These are phyloP conservation scores for Powellomyces hirtus DNA, from an alignment of 192 early-diverging fungal genomes.

Conservation along the genomic window DNA sequence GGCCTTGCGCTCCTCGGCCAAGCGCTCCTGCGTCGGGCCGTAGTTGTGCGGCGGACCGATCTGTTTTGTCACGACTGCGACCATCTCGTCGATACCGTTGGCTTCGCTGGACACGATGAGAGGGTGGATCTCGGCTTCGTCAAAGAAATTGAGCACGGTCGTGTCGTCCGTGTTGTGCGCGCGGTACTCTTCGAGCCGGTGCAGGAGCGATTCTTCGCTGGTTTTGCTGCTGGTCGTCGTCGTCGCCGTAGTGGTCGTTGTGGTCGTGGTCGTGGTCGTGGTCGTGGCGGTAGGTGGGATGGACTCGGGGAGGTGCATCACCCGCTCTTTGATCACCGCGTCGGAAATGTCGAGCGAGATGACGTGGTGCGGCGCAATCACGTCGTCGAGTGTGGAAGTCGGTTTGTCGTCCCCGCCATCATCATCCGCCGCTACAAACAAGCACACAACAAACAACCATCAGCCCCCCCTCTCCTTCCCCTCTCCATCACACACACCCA, in stretches of 20 bases:
- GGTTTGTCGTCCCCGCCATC: slow-evolving; percentile 52
- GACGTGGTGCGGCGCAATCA: slow-evolving; percentile 49
- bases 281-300: slow-evolving; percentile 48
- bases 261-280: slow-evolving; percentile 52
- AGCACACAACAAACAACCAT: not conserved
- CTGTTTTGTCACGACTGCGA: slow-evolving; percentile 41
- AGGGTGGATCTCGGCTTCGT: slow-evolving; percentile 60
- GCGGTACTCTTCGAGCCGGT: slow-evolving; percentile 52
- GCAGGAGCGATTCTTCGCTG: slow-evolving; percentile 33
- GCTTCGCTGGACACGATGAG: slow-evolving; percentile 38
- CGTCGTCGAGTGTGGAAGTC: slow-evolving; percentile 35
- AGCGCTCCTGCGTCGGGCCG: slow-evolving; percentile 53
- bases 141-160: slow-evolving; percentile 61
- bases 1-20: slow-evolving; percentile 46
- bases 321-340: slow-evolving; percentile 52
- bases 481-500: no score
- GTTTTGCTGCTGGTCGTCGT: not conserved
- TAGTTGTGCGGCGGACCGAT: slow-evolving; percentile 61
- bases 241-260: not conserved
- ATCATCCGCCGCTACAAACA: slow-evolving; percentile 38
- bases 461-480: not conserved
- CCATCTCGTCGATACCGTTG: slow-evolving; percentile 31
- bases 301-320: slow-evolving; percentile 56
- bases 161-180: slow-evolving; percentile 53
- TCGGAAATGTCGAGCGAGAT: slow-evolving; percentile 54